Evolutionary conservation across 768 basidiomycete genomes (phyloP).

Genomic region (Tubosaeta sp.): DNA sequence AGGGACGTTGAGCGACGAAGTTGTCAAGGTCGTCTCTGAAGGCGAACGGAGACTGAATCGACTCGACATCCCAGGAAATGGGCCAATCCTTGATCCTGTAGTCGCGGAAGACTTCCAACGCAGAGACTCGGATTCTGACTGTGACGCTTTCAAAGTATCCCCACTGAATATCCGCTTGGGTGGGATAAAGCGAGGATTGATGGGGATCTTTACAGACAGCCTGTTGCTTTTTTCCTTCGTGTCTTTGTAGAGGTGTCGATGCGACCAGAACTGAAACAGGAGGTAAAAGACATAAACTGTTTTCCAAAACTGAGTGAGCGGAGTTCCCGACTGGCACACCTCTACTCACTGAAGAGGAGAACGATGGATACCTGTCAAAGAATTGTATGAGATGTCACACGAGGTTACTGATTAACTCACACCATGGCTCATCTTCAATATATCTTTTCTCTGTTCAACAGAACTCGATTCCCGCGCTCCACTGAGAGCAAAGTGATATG

Average conservation of each 20-base stretch:
- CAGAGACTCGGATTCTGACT: constrained; percentile 17
- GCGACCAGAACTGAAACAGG: constrained; percentile 55
- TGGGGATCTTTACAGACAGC: constrained; percentile 32
- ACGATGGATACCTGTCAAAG: constrained; percentile 44
- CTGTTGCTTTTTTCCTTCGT: constrained; percentile 42
- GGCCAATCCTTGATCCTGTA: constrained; percentile 9
- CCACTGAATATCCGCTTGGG: constrained; percentile 26
- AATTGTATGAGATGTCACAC: not conserved
- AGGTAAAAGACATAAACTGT: constrained; percentile 50
- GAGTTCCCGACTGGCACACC: not conserved
- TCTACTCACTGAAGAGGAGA: constrained; percentile 45
- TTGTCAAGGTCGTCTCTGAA: constrained; percentile 26
- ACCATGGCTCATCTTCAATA: constrained; percentile 50
- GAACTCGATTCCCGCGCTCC: constrained; percentile 17
- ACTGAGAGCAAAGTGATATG: constrained; percentile 60
- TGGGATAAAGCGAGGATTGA: constrained; percentile 25
- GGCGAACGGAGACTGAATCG: constrained; percentile 17
- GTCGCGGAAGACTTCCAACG: constrained; percentile 14
- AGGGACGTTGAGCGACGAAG: constrained; percentile 2
- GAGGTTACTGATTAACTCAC: constrained; percentile 29
- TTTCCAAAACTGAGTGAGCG: not conserved
- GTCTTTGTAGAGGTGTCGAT: constrained; percentile 49
- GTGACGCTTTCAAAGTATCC: constrained; percentile 13
- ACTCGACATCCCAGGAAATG: constrained; percentile 5
- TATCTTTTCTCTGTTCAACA: constrained; percentile 35